These are phyloP conservation scores for Tephrocybe sp. DNA, from an alignment of 768 basidiomycete genomes.

Conservation along the genomic window DNA sequence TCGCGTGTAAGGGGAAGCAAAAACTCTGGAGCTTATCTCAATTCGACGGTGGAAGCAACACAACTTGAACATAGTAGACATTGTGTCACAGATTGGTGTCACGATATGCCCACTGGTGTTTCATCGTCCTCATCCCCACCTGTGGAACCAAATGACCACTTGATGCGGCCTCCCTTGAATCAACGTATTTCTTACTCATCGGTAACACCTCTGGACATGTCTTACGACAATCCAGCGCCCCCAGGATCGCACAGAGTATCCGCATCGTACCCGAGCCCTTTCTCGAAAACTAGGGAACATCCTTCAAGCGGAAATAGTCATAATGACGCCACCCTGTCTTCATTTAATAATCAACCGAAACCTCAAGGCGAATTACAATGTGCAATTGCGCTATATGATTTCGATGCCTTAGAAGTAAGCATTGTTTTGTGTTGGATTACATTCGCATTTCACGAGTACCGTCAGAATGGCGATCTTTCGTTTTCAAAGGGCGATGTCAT, in stretches of 20 bases:
- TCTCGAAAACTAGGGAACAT: too few relatives aligned
- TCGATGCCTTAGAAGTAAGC: constrained; percentile 67
- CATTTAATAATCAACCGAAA: too few relatives aligned
- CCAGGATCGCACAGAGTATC: constrained; percentile 11
- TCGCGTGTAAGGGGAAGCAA: constrained; percentile 61
- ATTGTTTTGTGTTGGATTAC: background rate
- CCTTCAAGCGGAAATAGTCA: too few relatives aligned
- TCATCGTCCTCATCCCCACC: constrained; percentile 43
- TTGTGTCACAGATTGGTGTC: constrained; percentile 29
- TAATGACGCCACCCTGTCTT: too few relatives aligned
- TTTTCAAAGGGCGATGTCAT: constrained; percentile 79
- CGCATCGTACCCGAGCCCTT: too few relatives aligned
- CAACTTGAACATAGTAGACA: constrained; percentile 22
- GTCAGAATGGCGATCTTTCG: constrained; percentile 68
- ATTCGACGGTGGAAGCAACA: constrained; percentile 17
- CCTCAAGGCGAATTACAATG: too few relatives aligned
- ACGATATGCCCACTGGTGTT: constrained; percentile 19
- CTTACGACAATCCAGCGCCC: constrained; percentile 1
- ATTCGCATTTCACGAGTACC: too few relatives aligned
- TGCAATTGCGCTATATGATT: constrained; percentile 74
- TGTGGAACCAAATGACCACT: constrained; percentile 40
- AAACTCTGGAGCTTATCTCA: constrained; percentile 57
- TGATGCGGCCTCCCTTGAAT: constrained; percentile 24
- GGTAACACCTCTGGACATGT: constrained; percentile 6
- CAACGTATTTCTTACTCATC: constrained; percentile 28